A percentile compares a stretch with the other conserved stretches of the same genome.
Conservation (phyloP, 2,329 filamentous ascomycete species). For the Elsinoe perseae region DNA sequence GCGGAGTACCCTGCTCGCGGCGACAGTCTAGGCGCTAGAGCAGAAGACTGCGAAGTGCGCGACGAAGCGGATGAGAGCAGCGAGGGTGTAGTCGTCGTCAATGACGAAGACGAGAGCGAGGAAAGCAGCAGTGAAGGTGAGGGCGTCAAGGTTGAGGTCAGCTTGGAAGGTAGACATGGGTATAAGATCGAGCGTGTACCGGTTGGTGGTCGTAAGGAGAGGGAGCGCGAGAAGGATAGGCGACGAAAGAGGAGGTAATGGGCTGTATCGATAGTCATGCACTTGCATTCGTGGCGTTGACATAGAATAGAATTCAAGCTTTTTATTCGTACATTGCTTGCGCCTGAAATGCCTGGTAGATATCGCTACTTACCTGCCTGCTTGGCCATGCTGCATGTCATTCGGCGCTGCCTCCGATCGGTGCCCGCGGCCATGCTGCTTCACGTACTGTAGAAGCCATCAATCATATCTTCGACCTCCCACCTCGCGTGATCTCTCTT, state of each 20-base stretch:
- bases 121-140: constrained; percentile 18
- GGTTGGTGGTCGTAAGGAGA: constrained; percentile 15
- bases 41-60: not conserved
- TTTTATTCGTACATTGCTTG: constrained; percentile 12
- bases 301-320: constrained; percentile 1
- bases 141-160: constrained; percentile 16
- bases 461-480: not conserved
- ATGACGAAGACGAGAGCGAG: constrained; percentile 14
- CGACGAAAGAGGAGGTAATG: constrained; percentile 3
- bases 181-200: constrained; percentile 16
- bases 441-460: too few relatives aligned
- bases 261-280: not conserved
- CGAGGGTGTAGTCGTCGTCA: constrained; percentile 13
- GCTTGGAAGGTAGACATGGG: constrained; percentile 6
- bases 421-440: too few relatives aligned
- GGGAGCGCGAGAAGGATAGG: constrained; percentile 16
- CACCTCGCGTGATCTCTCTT: too few relatives aligned
- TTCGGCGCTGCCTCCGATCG: not conserved
- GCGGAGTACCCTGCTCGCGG: constrained; percentile 2
- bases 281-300: not conserved
- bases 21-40: not conserved
- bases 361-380: not conserved
- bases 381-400: not conserved
- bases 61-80: not conserved
- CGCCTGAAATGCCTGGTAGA: constrained; percentile 2